Conservation (phyloP, 768 basidiomycete species). For the Termitomyces sp. region DNA sequence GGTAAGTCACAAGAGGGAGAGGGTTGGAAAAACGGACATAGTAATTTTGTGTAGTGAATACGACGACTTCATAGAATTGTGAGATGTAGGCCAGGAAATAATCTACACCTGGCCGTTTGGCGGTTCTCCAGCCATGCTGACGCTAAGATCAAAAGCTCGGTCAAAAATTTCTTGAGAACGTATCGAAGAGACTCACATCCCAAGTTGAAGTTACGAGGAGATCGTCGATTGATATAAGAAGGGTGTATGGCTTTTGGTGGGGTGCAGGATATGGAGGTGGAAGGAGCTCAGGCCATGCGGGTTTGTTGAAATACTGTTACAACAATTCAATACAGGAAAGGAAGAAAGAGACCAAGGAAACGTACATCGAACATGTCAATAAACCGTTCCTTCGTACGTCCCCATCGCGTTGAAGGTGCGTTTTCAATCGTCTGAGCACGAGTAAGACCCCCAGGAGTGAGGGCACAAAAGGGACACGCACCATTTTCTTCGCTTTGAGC, state of each 20-base stretch:
- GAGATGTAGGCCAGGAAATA: conserved; percentile 98
- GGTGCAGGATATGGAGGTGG: conserved; percentile 82
- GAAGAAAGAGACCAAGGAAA: conserved; percentile 5
- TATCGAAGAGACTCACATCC: conserved; percentile 67
- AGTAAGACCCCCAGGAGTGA: background rate
- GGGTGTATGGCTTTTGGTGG: conserved; percentile 87
- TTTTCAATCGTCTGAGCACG: conserved; percentile 50
- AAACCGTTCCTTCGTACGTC: conserved; percentile 59
- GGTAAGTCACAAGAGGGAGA: background rate
- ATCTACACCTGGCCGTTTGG: conserved; percentile 96
- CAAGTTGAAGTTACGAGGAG: conserved; percentile 88
- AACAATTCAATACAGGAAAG: background rate
- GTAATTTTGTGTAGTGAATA: conserved; percentile 87
- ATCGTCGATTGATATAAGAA: conserved; percentile 89
- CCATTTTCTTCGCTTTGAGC: conserved; percentile 59
- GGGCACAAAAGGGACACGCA: conserved; percentile 34
- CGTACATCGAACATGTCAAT: conserved; percentile 67
- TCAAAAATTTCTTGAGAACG: background rate
- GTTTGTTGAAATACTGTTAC: conserved; percentile 84
- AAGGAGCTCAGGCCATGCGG: conserved; percentile 87
- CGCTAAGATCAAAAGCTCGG: conserved; percentile 47
- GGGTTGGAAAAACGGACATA: conserved; percentile 57
- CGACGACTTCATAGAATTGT: conserved; percentile 96
- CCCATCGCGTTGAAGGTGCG: conserved; percentile 61
- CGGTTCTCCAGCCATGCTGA: conserved; percentile 93